A percentile compares a stretch with the other conserved stretches of the same genome.
Conservation (phyloP, 768 basidiomycete genomes). For the Russula olivacea region DNA sequence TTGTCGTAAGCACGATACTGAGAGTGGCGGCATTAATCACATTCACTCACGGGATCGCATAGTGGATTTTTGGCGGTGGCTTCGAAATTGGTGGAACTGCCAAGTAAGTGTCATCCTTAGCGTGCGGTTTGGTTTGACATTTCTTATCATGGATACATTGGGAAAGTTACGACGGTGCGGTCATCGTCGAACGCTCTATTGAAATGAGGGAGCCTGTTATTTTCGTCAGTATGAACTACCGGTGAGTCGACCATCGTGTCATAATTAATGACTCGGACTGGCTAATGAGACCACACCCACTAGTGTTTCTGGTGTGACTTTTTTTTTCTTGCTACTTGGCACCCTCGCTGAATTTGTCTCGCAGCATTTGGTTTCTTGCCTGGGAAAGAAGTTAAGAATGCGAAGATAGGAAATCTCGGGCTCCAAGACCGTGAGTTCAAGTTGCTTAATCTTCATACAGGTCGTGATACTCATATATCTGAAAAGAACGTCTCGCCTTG, state of each 20-base stretch:
- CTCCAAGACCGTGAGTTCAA: conserved; percentile 23
- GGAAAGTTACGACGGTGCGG: conserved; percentile 15
- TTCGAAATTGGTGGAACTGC: conserved; percentile 24
- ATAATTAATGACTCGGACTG: not conserved
- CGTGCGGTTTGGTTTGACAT: not conserved
- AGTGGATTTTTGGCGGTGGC: conserved; percentile 25
- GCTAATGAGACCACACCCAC: not conserved
- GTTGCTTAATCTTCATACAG: not conserved
- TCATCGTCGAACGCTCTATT: conserved; percentile 17
- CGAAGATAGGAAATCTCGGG: conserved; percentile 23
- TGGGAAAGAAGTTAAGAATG: conserved; percentile 22
- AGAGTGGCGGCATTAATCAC: not conserved
- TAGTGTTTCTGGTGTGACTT: conserved; percentile 12
- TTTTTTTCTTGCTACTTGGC: not conserved
- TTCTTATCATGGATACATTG: not conserved
- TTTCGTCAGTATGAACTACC: conserved; percentile 25
- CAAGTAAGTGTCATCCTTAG: conserved; percentile 1
- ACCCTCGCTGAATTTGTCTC: no score
- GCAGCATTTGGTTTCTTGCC: conserved; percentile 22
- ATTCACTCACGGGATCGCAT: not conserved
- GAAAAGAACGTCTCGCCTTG: conserved; percentile 33
- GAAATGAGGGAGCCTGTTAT: conserved; percentile 15
- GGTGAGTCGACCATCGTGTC: conserved; percentile 5
- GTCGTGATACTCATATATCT: not conserved
- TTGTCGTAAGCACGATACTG: conserved; percentile 12